phyloP scores from a whole-genome alignment of 345 rosid genomes.

The Citrus cavaleriei region DNA sequence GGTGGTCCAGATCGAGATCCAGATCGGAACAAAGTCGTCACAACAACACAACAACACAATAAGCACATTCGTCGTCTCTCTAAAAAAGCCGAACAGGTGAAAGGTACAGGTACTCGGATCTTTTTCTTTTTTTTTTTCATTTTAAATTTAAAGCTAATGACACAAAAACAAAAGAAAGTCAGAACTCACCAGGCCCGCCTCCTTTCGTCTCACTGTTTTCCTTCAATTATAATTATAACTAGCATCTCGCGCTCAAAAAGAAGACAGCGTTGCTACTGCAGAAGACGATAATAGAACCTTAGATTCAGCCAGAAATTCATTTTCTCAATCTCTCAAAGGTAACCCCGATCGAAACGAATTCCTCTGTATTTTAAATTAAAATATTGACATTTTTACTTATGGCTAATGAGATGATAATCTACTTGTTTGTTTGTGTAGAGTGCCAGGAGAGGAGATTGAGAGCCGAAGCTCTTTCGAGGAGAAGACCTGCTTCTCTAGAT shows the following conservation, averaged over 20 bases:
- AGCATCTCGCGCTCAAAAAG: conserved; percentile 57
- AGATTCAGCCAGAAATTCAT: conserved; percentile 84
- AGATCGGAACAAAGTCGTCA: conserved; percentile 62
- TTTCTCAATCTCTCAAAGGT: conserved; percentile 90
- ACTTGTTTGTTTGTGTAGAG: conserved; percentile 35
- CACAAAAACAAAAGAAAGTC: conserved; percentile 14
- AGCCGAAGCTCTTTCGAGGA: conserved; percentile 55
- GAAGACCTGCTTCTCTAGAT: conserved; percentile 78
- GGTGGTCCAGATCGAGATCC: conserved; percentile 47
- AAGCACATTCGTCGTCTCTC: conserved; percentile 51
- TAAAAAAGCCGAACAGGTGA: conserved; percentile 53
- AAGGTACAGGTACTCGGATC: conserved; percentile 41
- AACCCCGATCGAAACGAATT: neutral
- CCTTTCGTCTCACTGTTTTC: conserved; percentile 14
- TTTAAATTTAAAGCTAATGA: conserved; percentile 9
- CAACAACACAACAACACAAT: conserved; percentile 13
- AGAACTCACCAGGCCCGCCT: neutral
- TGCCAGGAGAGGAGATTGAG: conserved; percentile 76
- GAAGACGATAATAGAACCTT: conserved; percentile 46
- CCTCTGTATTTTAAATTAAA: neutral
- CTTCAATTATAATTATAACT: conserved; percentile 19
- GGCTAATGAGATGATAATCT: neutral
- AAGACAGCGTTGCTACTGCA: conserved; percentile 32
- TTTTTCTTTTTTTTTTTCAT: neutral
- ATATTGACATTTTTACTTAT: neutral